These are phyloP conservation scores for Sugiyamaella lignohabitans DNA, from an alignment of 805 yeast species.

Conservation along the genomic window DNA sequence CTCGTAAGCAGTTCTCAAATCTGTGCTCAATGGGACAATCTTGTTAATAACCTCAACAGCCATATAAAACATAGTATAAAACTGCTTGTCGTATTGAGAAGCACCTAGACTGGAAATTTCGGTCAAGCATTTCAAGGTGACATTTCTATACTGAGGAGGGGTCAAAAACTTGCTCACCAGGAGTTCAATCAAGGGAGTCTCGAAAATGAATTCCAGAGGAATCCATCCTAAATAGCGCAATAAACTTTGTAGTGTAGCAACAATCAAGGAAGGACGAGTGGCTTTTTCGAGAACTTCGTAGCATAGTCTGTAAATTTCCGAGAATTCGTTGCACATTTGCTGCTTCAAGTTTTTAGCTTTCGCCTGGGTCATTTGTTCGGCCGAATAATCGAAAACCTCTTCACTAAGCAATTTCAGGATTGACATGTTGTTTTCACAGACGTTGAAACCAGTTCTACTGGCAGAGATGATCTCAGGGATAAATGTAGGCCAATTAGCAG, in stretches of 20 bases:
- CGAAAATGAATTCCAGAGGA: constrained; percentile 83
- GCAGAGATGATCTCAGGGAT: constrained; percentile 87
- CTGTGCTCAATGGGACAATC: constrained; percentile 67
- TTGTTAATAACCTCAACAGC: constrained; percentile 62
- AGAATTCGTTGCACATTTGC: constrained; percentile 84
- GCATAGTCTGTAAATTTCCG: constrained; percentile 88
- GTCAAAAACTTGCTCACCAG: constrained; percentile 70
- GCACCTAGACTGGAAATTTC: constrained; percentile 64
- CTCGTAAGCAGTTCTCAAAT: constrained; percentile 64
- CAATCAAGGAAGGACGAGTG: constrained; percentile 71
- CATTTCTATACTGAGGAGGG: constrained; percentile 72
- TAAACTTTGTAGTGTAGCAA: constrained; percentile 76
- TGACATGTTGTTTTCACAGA: constrained; percentile 96
- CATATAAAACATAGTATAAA: constrained; percentile 61
- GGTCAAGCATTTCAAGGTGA: constrained; percentile 85
- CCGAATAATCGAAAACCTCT: constrained; percentile 93
- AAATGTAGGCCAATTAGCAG: constrained; percentile 95
- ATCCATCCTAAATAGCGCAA: constrained; percentile 91
- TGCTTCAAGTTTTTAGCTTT: constrained; percentile 76
- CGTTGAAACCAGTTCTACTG: constrained; percentile 78
- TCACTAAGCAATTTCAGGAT: constrained; percentile 84
- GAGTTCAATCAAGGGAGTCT: constrained; percentile 69
- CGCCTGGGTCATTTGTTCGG: constrained; percentile 95
- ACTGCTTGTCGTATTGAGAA: constrained; percentile 46
- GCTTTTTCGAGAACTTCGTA: constrained; percentile 89